Base-by-base conservation (phyloP, 192 early-diverging fungal species). In the Rhizoclosmatium globosum region DNA sequence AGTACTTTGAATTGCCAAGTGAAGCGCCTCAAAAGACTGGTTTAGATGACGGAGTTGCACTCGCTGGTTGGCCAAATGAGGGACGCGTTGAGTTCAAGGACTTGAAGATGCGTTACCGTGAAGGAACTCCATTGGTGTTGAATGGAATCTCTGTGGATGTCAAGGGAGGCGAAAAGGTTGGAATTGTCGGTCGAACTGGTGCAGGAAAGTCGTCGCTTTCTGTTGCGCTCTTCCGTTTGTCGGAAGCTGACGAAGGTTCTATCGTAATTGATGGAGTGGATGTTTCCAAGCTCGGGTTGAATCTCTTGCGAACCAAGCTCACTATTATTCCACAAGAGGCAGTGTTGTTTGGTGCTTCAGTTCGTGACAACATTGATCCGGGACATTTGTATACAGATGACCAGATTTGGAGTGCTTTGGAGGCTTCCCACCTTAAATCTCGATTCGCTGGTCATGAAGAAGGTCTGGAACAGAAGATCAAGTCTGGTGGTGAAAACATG, bases 251-350 rank as follows among this genome's bases (percentile, higher is more conserved):
- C 2, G 69, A 80, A 39, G 94, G 95, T 31, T 47, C 76, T 19
- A 94, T 97, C 39, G 38, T 81, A 1, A 85, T 97, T 50, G 96
- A 97, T 76, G 91, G 87, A 48, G 81, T 95, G 19, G 91, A 96
- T 77, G 92, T 97, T 46, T 72, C 87, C 0, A 79, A 85, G 23
- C 84, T 97, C 64, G 92, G 94, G 39, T 78, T 95, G 64, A 88
- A 93, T 66, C 93, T 96, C 48, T 84, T 98, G 77, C 90, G 97
- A n/a, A 86, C 89, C 38, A 82, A 86, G 47, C 68, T 98, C 61
- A 94, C 95, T 0, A 94, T 98, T 59, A 96, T 98, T 81, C 95
- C 95, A 41, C 95, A 98, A 85, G 95, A 96, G 45, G 94, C 95
- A 3, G 90, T 94, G 15, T 56, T 89, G 44, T 88, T 89, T 77